Conservation (phyloP, 331 rosid species). For the Arachis monticola region DNA sequence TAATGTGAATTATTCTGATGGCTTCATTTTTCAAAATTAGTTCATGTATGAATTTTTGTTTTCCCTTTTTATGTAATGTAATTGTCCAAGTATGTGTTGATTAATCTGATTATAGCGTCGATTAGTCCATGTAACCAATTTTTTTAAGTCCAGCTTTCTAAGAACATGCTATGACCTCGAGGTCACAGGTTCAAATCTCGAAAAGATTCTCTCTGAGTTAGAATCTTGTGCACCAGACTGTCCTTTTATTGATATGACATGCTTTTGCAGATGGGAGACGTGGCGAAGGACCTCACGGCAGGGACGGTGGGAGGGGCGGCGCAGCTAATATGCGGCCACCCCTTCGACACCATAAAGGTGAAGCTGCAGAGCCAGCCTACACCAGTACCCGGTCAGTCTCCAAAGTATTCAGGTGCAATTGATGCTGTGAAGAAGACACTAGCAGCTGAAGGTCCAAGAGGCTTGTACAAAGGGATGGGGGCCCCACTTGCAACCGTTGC, state of each 20-base stretch:
- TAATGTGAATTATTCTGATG: not conserved
- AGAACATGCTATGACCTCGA: no score
- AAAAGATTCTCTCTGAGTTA: no score
- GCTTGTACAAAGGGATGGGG: constrained; percentile 93
- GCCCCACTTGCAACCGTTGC: constrained; percentile 95
- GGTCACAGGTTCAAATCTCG: no score
- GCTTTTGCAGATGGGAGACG: constrained; percentile 74
- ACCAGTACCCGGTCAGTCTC: constrained; percentile 75
- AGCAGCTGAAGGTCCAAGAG: constrained; percentile 83
- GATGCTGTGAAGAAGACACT: constrained; percentile 87
- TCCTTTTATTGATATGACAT: not conserved
- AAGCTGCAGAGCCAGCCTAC: constrained; percentile 93
- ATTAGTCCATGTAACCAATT: no score
- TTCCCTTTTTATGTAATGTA: not conserved
- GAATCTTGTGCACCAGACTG: no score
- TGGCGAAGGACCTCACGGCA: constrained; percentile 76
- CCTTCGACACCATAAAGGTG: constrained; percentile 91
- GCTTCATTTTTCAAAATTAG: not conserved
- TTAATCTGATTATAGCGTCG: no score
- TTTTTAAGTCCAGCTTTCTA: no score
- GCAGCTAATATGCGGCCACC: constrained; percentile 82
- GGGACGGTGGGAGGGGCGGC: constrained; percentile 89
- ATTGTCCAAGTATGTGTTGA: no score
- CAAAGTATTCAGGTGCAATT: constrained; percentile 73
- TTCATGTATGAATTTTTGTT: not conserved